Evolutionary conservation across 345 rosid genomes (phyloP), one percentile per base, ranked within the genome.

Genomic region (Rhodamnia argentea): DNA sequence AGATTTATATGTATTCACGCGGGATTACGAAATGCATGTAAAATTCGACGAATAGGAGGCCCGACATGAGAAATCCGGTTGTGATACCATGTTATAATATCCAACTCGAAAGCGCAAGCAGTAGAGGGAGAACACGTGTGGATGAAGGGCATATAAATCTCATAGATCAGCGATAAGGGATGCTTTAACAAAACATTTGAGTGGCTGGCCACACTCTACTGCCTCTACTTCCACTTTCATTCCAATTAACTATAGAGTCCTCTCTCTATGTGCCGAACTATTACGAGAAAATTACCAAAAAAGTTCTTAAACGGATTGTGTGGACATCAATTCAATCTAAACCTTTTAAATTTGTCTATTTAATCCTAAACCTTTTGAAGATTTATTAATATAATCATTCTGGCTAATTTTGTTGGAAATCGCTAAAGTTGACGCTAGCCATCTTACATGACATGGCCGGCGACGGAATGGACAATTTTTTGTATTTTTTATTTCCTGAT

Each of bases 61-160:
- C 10, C 10, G 1, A 0, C 24, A 8, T 3, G 20, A 0, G 20
- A 64, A 64, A 64, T 32, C 6, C 10, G 0, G 13, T 0, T 29
- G 12, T 29, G 11, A 32, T 64, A 64, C 24, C 1, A 32, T 8
- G 11, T 15, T 64, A 32, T 0, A 16, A 32, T 64, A 64, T 64
- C 0, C 6, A 32, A 32, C 32, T 20, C 1, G 0, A 0, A 64
- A 32, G 23, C 24, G 16, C 10, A 64, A 32, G 6, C 10, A 2
- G 0, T 18, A 32, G 44, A 32, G 44, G 24, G 26, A 56, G 59
- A 23, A 23, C 11, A 56, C 5, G 11, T 56, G 13, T 32, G 44
- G 4, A 64, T 1, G 44, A 23, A 64, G 13, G 32, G 44, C 5
- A 29, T 27, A 32, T 64, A 32, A 18, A 64, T 64, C 0, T 0